phyloP scores from a whole-genome alignment of 2,329 filamentous ascomycete species.

The Graphiopsis chlorocephala region DNA sequence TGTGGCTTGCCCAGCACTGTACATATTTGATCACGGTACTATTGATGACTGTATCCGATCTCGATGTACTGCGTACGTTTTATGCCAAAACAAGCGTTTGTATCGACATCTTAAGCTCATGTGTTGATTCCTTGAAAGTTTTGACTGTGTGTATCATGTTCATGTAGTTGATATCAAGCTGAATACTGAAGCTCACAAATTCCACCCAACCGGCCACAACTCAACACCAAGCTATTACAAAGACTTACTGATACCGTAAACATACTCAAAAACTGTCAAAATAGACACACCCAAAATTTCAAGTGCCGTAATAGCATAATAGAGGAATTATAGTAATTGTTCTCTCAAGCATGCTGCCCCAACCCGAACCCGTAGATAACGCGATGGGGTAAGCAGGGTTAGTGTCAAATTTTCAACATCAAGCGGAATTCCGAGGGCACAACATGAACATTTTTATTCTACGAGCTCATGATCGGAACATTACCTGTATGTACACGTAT shows the following conservation, averaged over 20 bases:
- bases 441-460: not conserved
- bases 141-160: not conserved
- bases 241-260: not conserved
- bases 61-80: not conserved
- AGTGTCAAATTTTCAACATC: not conserved
- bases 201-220: not conserved
- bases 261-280: not conserved
- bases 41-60: fast-evolving
- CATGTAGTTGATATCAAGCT: not conserved
- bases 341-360: not conserved
- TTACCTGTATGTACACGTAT: too few species aligned
- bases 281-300: not conserved
- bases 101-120: not conserved
- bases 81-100: not conserved
- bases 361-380: not conserved
- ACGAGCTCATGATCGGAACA: not conserved
- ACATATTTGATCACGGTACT: not conserved
- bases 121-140: not conserved
- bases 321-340: not conserved
- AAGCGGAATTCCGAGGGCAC: not conserved
- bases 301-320: too few species aligned
- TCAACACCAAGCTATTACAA: not conserved
- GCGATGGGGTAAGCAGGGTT: not conserved
- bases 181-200: not conserved
- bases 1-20: not conserved